Evolutionary conservation across 768 basidiomycete genomes (phyloP).

Genomic region (Podaxis pistillaris): DNA sequence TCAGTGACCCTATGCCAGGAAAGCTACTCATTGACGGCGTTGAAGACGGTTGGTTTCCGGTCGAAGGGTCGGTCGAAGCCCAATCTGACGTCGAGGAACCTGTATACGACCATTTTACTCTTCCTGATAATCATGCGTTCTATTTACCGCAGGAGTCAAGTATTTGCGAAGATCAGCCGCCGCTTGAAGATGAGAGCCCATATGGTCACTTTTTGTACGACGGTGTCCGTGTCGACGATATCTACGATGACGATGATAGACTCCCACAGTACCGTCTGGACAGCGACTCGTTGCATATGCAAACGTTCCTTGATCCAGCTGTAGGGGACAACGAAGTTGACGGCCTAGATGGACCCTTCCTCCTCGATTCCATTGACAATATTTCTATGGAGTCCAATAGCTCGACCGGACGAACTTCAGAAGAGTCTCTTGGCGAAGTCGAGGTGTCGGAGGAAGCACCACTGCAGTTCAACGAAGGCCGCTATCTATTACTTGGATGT

Average conservation of each 20-base stretch:
- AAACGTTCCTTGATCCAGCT: background rate
- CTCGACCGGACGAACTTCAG: background rate
- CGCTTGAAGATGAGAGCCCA: background rate
- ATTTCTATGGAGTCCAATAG: background rate
- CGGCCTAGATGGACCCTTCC: background rate
- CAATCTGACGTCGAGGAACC: background rate
- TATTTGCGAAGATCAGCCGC: background rate
- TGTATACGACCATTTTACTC: background rate
- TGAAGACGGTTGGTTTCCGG: background rate
- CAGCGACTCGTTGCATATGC: background rate
- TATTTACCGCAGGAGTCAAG: background rate
- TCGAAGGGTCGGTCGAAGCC: background rate
- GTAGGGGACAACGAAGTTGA: background rate
- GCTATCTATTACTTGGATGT: slow-evolving; percentile 4
- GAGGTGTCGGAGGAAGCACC: background rate
- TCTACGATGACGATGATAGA: background rate
- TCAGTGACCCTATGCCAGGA: slow-evolving; percentile 1
- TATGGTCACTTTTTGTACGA: background rate
- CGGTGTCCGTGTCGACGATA: background rate
- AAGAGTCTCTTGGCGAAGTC: slow-evolving; percentile 11
- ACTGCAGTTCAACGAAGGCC: slow-evolving; percentile 12
- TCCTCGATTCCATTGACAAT: background rate
- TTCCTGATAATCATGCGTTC: background rate
- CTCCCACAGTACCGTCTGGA: background rate
- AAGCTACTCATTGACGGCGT: too few relatives aligned